Conservation (phyloP, 2,329 filamentous ascomycete genomes). For the Fusarium veterinarium region DNA sequence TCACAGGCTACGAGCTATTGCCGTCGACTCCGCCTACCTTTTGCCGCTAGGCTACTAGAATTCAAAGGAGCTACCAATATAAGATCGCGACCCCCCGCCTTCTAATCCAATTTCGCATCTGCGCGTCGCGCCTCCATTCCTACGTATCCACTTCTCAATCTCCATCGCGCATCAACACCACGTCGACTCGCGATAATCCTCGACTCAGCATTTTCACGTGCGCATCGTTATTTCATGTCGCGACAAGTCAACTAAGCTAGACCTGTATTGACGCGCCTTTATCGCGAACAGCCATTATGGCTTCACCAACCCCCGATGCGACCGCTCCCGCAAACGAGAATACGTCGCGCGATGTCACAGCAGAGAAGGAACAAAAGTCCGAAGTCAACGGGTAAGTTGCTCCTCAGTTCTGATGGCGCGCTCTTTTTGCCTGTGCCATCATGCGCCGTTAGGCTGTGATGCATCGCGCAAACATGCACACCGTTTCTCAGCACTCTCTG, state of each 20-base stretch:
- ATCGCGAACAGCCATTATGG: conserved; percentile 65
- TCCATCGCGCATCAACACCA: conserved; percentile 29
- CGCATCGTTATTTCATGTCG: conserved; percentile 52
- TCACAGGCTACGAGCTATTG: conserved; percentile 31
- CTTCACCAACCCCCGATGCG: conserved; percentile 59
- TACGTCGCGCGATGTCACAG: conserved; percentile 55
- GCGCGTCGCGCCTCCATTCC: conserved; percentile 42
- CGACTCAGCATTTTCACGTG: conserved; percentile 3
- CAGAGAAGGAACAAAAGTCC: conserved; percentile 48
- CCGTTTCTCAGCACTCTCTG: conserved; percentile 35
- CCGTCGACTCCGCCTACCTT: conserved; percentile 33
- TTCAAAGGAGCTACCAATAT: conserved; percentile 21
- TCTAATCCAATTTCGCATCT: conserved; percentile 22
- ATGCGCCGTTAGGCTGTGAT: conserved; percentile 17
- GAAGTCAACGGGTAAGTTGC: conserved; percentile 54
- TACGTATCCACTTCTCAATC: conserved; percentile 25
- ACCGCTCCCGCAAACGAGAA: conserved; percentile 53
- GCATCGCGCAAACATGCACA: not conserved
- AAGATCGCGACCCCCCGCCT: conserved; percentile 34
- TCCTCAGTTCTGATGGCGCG: conserved; percentile 9
- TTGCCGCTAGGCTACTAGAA: conserved; percentile 36
- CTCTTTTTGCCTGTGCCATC: conserved; percentile 18
- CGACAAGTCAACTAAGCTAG: conserved; percentile 46
- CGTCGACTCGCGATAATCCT: conserved; percentile 4
- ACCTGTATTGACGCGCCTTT: conserved; percentile 43